Evolutionary conservation across 495 filamentous ascomycete genomes (phyloP).

Genomic region (Xylaria flabelliformis): DNA sequence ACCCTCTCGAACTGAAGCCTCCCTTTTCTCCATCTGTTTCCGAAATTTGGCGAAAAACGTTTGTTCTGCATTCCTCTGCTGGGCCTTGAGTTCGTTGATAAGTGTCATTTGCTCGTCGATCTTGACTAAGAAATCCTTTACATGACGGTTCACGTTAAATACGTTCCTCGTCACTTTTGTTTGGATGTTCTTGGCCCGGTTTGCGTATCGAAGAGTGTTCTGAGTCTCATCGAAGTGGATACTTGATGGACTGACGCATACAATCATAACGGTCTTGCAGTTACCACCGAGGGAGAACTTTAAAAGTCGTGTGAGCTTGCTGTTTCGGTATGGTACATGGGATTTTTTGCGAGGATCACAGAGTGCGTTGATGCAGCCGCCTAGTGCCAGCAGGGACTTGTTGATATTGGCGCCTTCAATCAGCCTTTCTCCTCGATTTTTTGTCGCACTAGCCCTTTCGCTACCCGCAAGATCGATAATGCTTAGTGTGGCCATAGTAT

Average conservation of each 20-base stretch:
- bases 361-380: constrained; percentile 98
- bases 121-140: constrained; percentile 97
- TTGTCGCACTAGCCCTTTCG: constrained; percentile 94
- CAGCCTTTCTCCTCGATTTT: constrained; percentile 91
- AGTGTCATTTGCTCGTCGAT: constrained; percentile 90
- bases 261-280: constrained; percentile 99
- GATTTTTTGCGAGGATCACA: constrained; percentile 93
- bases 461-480: constrained; percentile 98
- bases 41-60: constrained; percentile 87
- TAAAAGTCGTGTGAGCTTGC: constrained; percentile 91
- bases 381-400: constrained; percentile 92
- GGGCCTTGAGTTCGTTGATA: constrained; percentile 91
- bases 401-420: constrained; percentile 99
- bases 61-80: constrained; percentile 89
- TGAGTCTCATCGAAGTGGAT: constrained; percentile 98
- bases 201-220: constrained; percentile 96
- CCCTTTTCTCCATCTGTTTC: constrained; percentile 85
- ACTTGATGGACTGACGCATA: constrained; percentile 96
- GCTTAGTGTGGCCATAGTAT: constrained; percentile 96
- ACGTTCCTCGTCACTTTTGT: constrained; percentile 98
- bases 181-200: constrained; percentile 99
- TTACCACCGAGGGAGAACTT: constrained; percentile 98
- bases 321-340: constrained; percentile 97
- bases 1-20: constrained; percentile 78
- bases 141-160: constrained; percentile 98